phyloP scores from a whole-genome alignment of 208 protist species.

The Endotrypanum monterogeii region DNA sequence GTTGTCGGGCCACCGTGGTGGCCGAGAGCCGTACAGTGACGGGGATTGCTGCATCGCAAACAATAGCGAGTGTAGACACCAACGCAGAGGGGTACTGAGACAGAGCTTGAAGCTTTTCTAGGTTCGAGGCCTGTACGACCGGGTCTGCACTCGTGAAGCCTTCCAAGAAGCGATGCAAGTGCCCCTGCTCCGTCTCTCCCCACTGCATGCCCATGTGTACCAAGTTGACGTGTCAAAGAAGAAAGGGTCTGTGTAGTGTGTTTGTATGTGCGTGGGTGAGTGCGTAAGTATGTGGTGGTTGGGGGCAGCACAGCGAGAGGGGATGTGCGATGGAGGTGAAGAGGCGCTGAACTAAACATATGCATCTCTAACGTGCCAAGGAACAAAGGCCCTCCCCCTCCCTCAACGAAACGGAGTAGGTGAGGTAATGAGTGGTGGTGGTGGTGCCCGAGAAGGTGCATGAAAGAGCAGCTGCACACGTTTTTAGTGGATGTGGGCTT shows the following conservation, averaged over 20 bases:
- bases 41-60: constrained; percentile 15
- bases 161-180: constrained; percentile 34
- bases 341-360: no score
- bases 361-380: background rate
- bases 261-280: constrained; percentile 3
- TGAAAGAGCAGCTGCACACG: background rate
- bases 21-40: constrained; percentile 22
- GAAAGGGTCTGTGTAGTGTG: background rate
- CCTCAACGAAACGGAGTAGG: no score
- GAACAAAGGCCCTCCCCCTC: background rate
- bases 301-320: constrained; percentile 1
- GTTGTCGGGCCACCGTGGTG: constrained; percentile 23
- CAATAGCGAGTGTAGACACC: constrained; percentile 21
- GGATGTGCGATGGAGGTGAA: constrained; percentile 6
- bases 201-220: constrained; percentile 28
- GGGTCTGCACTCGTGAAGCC: constrained; percentile 40
- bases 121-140: constrained; percentile 31
- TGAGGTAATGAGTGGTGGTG: background rate
- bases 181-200: constrained; percentile 32
- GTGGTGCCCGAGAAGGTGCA: background rate
- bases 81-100: constrained; percentile 25
- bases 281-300: background rate
- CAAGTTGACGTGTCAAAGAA: background rate
- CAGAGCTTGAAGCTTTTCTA: constrained; percentile 33
- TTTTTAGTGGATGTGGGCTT: background rate